phyloP scores from a whole-genome alignment of 2,329 filamentous ascomycete genomes.

The Colletotrichum tofieldiae region DNA sequence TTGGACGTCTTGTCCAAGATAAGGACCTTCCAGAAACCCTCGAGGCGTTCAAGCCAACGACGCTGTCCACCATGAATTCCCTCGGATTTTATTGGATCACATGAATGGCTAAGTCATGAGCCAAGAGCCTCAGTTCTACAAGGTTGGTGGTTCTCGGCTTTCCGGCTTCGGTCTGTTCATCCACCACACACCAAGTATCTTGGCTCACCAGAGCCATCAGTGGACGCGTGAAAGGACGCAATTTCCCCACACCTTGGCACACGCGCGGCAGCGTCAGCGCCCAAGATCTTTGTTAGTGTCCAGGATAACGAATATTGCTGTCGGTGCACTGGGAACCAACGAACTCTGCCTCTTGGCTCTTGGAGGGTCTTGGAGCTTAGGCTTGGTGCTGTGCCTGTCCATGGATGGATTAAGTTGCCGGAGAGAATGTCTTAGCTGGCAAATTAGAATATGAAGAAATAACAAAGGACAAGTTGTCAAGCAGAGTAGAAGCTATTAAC shows the following conservation, averaged over 20 bases:
- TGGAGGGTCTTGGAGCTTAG: slow-evolving; percentile 6
- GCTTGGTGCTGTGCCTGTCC: not conserved
- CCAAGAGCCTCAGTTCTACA: not conserved
- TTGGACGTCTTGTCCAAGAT: slow-evolving; percentile 7
- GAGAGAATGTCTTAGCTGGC: not conserved
- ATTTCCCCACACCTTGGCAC: slow-evolving; percentile 13
- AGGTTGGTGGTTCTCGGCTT: not conserved
- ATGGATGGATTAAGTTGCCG: not conserved
- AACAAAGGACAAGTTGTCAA: not conserved
- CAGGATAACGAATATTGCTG: not conserved
- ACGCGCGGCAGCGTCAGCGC: slow-evolving; percentile 7
- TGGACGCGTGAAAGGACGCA: not conserved
- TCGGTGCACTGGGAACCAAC: slow-evolving; percentile 3
- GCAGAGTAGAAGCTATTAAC: not conserved
- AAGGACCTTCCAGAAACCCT: slow-evolving; percentile 20
- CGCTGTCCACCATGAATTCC: rapidly evolving
- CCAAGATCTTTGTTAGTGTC: not conserved
- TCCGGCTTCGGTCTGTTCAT: not conserved
- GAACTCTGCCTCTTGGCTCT: not conserved
- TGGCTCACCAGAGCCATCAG: not conserved
- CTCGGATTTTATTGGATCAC: not conserved
- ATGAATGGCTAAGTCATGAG: not conserved
- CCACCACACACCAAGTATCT: too few species aligned
- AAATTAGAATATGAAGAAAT: not conserved
- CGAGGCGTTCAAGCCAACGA: not conserved